These are phyloP conservation scores for Cyanodermella asteris DNA, from an alignment of 2,329 filamentous ascomycete genomes.

Conservation along the genomic window DNA sequence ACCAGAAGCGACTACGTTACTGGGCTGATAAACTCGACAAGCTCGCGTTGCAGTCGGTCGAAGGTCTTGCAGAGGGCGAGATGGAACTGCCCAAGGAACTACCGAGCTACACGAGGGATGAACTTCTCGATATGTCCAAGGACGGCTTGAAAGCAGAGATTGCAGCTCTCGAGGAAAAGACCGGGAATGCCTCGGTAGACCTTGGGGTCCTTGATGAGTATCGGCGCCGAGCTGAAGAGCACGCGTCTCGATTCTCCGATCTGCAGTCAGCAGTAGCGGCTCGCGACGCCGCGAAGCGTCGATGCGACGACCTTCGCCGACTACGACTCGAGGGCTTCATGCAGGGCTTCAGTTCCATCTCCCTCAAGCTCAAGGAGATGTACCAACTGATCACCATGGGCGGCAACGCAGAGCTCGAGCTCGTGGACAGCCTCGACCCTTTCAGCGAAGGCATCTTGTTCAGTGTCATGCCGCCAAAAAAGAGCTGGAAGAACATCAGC, in stretches of 20 bases:
- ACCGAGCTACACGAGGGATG: slow-evolving; percentile 56
- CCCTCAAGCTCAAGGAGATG: slow-evolving; percentile 92
- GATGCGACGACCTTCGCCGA: slow-evolving; percentile 76
- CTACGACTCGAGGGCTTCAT: slow-evolving; percentile 91
- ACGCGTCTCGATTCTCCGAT: slow-evolving; percentile 62
- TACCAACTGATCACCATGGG: slow-evolving; percentile 99
- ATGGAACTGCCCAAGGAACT: slow-evolving; percentile 29
- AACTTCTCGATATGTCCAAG: slow-evolving; percentile 41
- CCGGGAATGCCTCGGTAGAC: slow-evolving; percentile 70
- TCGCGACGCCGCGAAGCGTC: slow-evolving; percentile 74
- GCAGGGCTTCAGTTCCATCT: slow-evolving; percentile 90
- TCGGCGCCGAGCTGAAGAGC: slow-evolving; percentile 63
- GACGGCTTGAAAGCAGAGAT: slow-evolving; percentile 41
- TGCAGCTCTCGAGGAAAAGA: slow-evolving; percentile 47
- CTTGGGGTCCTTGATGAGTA: slow-evolving; percentile 77
- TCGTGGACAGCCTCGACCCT: slow-evolving; percentile 87
- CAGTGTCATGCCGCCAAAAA: slow-evolving; percentile 98
- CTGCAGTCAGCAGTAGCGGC: slow-evolving; percentile 54
- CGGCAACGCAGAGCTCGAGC: slow-evolving; percentile 88
- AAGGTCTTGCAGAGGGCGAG: slow-evolving; percentile 34
- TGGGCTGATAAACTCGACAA: slow-evolving; percentile 84
- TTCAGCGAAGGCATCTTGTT: slow-evolving; percentile 95
- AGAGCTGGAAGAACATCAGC: slow-evolving; percentile 98
- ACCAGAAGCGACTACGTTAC: slow-evolving; percentile 61
- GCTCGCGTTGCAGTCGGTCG: slow-evolving; percentile 60